Percentiles rank a stretch among this genome's conserved stretches.
phyloP scores from a whole-genome alignment of 2,329 filamentous ascomycete species.

The Colletotrichum noveboracense region DNA sequence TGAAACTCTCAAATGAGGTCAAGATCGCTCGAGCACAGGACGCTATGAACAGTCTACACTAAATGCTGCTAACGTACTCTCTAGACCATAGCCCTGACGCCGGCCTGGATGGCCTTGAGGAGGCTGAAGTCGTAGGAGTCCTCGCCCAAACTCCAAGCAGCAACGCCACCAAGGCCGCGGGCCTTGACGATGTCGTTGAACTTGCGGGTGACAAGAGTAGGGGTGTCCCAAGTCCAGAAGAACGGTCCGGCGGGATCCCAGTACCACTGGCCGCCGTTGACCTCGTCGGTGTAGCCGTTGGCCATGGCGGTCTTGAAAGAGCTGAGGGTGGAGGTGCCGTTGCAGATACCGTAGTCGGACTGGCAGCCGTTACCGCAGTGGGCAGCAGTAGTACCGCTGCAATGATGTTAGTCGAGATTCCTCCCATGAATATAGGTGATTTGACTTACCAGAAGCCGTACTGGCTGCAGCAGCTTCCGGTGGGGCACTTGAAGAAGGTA shows the following conservation, averaged over 20 bases:
- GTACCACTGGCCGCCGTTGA: slow-evolving; percentile 60
- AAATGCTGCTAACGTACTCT: not conserved
- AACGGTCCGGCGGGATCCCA: slow-evolving; percentile 49
- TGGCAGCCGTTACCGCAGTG: slow-evolving; percentile 16
- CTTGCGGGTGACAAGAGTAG: slow-evolving; percentile 51
- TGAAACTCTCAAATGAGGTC: not conserved
- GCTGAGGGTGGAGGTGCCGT: slow-evolving; percentile 8
- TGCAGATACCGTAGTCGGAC: slow-evolving; percentile 12
- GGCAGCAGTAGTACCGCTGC: not conserved
- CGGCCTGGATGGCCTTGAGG: slow-evolving; percentile 45
- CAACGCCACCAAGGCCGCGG: slow-evolving; percentile 51
- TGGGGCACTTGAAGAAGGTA: slow-evolving; percentile 13
- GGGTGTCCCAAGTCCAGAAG: slow-evolving; percentile 63
- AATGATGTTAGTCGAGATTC: not conserved
- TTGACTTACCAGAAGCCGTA: slow-evolving; percentile 11
- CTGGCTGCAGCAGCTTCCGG: slow-evolving; percentile 13
- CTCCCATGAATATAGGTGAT: no score
- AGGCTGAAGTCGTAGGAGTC: slow-evolving; percentile 50
- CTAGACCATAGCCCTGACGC: slow-evolving; percentile 22
- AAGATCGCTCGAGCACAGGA: not conserved
- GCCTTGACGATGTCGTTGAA: slow-evolving; percentile 47
- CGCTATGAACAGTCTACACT: not conserved
- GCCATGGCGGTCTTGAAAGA: slow-evolving; percentile 48
- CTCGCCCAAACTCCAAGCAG: slow-evolving; percentile 59
- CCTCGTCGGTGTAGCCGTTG: slow-evolving; percentile 47